These are phyloP conservation scores for Suhomyces sp. DNA, from an alignment of 805 yeast species.

Conservation along the genomic window DNA sequence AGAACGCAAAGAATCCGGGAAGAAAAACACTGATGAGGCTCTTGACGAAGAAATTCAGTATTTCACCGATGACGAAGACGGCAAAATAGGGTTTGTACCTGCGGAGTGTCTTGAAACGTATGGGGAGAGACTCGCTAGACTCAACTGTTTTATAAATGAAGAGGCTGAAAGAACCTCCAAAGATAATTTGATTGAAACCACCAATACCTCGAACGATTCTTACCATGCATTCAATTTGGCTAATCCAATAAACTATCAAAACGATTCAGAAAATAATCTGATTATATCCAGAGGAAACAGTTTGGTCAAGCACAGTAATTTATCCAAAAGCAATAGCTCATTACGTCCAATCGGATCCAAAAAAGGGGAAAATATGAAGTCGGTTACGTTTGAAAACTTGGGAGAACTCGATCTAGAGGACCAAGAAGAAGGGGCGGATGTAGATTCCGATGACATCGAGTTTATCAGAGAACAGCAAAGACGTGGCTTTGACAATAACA, in stretches of 20 bases:
- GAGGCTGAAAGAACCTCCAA: slow-evolving; percentile 46
- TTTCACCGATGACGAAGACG: slow-evolving; percentile 45
- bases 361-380: slow-evolving; percentile 20
- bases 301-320: not conserved
- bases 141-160: slow-evolving; percentile 91
- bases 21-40: slow-evolving; percentile 11
- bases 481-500: slow-evolving; percentile 16
- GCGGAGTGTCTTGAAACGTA: slow-evolving; percentile 93
- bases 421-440: slow-evolving; percentile 7
- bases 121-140: slow-evolving; percentile 83
- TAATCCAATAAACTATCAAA: slow-evolving; percentile 8
- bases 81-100: slow-evolving; percentile 89
- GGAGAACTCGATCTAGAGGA: slow-evolving; percentile 23
- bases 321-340: slow-evolving; percentile 5
- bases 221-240: slow-evolving; percentile 2
- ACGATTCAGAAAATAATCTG: slow-evolving; percentile 4
- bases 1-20: slow-evolving; percentile 13
- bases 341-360: slow-evolving; percentile 3
- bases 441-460: slow-evolving; percentile 16
- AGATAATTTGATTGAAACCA: slow-evolving; percentile 8
- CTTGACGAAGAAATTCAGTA: slow-evolving; percentile 10
- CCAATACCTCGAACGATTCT: not conserved
- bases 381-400: slow-evolving; percentile 41
- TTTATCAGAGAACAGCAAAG: slow-evolving; percentile 14
- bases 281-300: slow-evolving; percentile 1